Percentiles rank a stretch among this genome's conserved stretches.
Evolutionary conservation across 129 eudicot genomes (phyloP).

Genomic region (Chrysanthemum makinoi): DNA sequence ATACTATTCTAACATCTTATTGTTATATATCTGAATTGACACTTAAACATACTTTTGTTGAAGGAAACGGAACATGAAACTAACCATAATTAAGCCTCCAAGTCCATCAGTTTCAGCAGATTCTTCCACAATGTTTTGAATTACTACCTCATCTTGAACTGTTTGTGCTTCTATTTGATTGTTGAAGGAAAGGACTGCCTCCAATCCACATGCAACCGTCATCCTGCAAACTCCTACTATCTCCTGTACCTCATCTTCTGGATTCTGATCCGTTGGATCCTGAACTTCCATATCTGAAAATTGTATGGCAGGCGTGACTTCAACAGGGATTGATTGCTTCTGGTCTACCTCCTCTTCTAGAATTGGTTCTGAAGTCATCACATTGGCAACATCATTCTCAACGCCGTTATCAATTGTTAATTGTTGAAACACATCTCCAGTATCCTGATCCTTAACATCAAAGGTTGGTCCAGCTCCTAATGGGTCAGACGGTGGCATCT

Average conservation of each 20-base stretch:
- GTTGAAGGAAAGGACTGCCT: too few relatives aligned
- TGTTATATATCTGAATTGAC: conserved; percentile 11
- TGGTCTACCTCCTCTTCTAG: conserved; percentile 26
- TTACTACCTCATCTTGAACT: conserved; percentile 38
- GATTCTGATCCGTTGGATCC: conserved; percentile 22
- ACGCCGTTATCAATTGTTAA: conserved; percentile 19
- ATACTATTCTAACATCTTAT: conserved; percentile 17
- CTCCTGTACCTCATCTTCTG: conserved; percentile 20
- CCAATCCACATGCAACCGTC: too few relatives aligned
- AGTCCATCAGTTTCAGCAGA: conserved; percentile 24
- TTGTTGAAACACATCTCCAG: conserved; percentile 26
- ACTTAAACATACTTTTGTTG: conserved; percentile 12
- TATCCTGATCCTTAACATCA: conserved; percentile 23
- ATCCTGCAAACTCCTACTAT: too few relatives aligned
- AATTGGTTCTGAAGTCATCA: conserved; percentile 19
- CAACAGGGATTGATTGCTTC: conserved; percentile 16
- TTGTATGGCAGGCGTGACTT: conserved; percentile 17
- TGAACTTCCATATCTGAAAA: conserved; percentile 25
- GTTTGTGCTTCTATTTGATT: conserved; percentile 38
- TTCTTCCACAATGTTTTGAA: conserved; percentile 29
- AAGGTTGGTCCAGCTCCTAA: conserved; percentile 21
- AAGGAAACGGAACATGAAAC: conserved; percentile 14
- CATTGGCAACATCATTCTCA: conserved; percentile 19
- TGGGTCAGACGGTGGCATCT: conserved; percentile 9
- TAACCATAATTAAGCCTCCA: conserved; percentile 44